Conservation (phyloP, 2,329 filamentous ascomycete genomes). For the Aspergillus sp. region DNA sequence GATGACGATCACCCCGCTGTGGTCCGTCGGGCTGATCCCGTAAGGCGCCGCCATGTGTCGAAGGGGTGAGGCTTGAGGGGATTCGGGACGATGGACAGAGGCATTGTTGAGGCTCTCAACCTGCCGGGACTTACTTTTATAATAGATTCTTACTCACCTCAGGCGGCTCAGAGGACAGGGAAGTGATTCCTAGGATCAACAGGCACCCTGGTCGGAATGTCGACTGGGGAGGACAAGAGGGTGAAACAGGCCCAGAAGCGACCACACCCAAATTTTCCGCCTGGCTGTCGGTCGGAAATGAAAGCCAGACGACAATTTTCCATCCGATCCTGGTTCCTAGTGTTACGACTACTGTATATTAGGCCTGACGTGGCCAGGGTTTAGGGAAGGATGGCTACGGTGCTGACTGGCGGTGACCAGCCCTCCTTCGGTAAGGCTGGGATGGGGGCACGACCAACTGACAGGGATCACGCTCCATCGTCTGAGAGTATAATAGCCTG, state of each 20-base stretch:
- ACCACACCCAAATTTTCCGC: no score
- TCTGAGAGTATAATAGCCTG: no score
- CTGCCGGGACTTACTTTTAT: not conserved
- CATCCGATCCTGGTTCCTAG: no score
- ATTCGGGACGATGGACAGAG: not conserved
- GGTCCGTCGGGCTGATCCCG: slow-evolving; percentile 19
- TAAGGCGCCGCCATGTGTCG: slow-evolving; percentile 13
- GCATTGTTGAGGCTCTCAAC: slow-evolving; percentile 9
- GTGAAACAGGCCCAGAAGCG: not conserved
- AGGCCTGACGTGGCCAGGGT: no score
- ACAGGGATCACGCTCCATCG: not conserved
- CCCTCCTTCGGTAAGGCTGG: no score
- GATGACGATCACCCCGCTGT: slow-evolving; percentile 21
- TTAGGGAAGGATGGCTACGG: no score
- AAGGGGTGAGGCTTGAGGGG: not conserved
- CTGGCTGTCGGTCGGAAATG: not conserved
- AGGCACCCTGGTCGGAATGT: not conserved
- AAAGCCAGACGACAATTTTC: not conserved
- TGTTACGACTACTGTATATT: no score
- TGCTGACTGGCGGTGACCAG: no score
- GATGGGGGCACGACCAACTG: not conserved
- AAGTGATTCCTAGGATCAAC: not conserved
- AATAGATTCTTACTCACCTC: not conserved
- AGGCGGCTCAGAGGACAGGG: not conserved
- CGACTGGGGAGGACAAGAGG: not conserved